Conservation (phyloP, 352 stramenopile species). For the Proteromonas lacertae region DNA sequence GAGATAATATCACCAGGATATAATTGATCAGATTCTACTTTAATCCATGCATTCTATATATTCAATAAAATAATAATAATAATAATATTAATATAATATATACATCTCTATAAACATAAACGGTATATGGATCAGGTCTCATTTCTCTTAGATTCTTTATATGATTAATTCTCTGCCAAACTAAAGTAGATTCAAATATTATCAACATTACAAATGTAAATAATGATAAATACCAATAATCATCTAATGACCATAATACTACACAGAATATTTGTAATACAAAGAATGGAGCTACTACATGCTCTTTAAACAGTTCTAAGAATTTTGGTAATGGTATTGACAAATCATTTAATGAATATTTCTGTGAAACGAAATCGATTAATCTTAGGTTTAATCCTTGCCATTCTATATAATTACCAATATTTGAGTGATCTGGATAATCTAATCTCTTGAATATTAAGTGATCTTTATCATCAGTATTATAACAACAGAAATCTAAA, state of each 20-base stretch:
- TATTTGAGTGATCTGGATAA: neutral
- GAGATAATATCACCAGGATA: conserved; percentile 61
- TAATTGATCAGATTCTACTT: conserved; percentile 33
- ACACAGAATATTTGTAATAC: conserved; percentile 97
- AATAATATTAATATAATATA: no score
- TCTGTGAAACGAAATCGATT: neutral
- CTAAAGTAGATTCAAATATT: conserved; percentile 81
- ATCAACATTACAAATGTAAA: conserved; percentile 91
- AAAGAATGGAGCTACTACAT: conserved; percentile 83
- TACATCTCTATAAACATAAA: conserved; percentile 31
- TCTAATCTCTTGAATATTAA: neutral
- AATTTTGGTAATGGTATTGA: conserved; percentile 72
- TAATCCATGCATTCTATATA: conserved; percentile 25
- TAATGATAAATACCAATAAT: conserved; percentile 98
- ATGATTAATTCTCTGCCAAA: conserved; percentile 65
- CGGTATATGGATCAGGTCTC: conserved; percentile 16
- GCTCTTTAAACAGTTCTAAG: conserved; percentile 48
- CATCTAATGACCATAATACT: conserved; percentile 86
- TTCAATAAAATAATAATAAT: no score
- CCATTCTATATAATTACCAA: neutral
- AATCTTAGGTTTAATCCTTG: neutral
- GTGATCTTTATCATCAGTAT: neutral
- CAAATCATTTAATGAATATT: conserved; percentile 51
- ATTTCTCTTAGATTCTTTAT: conserved; percentile 68
- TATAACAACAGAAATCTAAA: neutral